These are phyloP conservation scores for Colletotrichum theobromicola DNA, from an alignment of 2,329 filamentous ascomycete genomes.

Conservation along the genomic window DNA sequence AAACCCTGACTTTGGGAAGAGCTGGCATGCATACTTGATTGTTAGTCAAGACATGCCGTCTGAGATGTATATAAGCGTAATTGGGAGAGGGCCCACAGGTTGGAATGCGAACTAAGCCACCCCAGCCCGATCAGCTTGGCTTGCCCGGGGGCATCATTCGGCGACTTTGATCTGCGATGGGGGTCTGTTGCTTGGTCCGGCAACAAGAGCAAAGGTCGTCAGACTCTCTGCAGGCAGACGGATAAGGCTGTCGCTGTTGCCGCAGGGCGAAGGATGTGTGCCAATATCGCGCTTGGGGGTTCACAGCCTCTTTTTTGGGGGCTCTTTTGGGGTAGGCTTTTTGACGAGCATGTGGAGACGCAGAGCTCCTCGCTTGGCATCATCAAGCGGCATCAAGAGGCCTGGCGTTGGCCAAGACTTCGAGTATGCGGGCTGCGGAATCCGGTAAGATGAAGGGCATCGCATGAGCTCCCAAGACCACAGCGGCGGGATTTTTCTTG, in stretches of 20 bases:
- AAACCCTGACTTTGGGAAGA: background rate
- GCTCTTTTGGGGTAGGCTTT: background rate
- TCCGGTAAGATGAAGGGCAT: background rate
- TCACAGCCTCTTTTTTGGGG: slow-evolving; percentile 8
- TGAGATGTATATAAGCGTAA: background rate
- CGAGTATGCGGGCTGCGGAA: background rate
- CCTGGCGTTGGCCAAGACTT: background rate
- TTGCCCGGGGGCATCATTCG: background rate
- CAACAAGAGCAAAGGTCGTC: background rate
- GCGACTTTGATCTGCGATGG: background rate
- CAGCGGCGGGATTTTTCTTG: background rate
- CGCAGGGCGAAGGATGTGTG: background rate
- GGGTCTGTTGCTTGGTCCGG: background rate
- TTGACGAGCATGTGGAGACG: background rate
- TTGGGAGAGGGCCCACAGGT: background rate
- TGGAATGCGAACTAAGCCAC: background rate
- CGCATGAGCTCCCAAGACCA: background rate
- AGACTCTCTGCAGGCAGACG: slow-evolving; percentile 1
- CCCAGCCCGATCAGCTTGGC: background rate
- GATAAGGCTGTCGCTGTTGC: background rate
- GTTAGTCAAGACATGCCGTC: background rate
- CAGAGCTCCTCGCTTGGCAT: background rate
- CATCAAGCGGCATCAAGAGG: background rate
- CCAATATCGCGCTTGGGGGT: background rate
- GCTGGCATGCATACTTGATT: background rate